Evolutionary conservation across 306 rosid species (phyloP).

Genomic region (Sicyos edulis): DNA sequence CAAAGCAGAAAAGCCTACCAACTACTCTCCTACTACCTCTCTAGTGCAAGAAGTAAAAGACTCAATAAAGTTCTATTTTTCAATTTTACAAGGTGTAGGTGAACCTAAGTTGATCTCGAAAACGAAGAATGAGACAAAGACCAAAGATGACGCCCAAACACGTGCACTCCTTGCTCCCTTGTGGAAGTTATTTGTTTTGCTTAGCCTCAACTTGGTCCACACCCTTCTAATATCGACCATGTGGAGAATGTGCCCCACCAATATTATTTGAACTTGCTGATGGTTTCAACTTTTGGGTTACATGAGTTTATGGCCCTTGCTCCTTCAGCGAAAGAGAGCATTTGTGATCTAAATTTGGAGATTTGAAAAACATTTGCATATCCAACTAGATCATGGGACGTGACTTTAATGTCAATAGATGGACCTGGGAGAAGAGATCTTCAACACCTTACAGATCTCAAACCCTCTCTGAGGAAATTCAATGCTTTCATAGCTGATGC

Average conservation of each 20-base stretch:
- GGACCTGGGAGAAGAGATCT: too few species aligned
- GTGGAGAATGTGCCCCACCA: constrained; percentile 43
- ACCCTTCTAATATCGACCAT: constrained; percentile 52
- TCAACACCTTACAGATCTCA: too few species aligned
- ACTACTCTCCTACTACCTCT: background rate
- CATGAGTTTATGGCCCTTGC: too few species aligned
- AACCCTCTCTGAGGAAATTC: too few species aligned
- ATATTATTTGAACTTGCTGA: too few species aligned
- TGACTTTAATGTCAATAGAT: too few species aligned
- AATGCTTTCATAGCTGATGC: too few species aligned
- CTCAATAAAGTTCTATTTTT: background rate
- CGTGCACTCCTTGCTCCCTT: constrained; percentile 53
- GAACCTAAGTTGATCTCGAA: constrained; percentile 1
- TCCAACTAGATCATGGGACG: too few species aligned
- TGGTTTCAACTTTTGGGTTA: too few species aligned
- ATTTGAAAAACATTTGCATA: too few species aligned
- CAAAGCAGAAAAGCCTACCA: background rate
- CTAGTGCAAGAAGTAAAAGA: background rate
- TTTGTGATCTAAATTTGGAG: too few species aligned
- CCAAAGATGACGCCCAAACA: constrained; percentile 75
- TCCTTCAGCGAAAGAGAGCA: too few species aligned
- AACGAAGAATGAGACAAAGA: constrained; percentile 61
- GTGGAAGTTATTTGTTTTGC: constrained; percentile 64
- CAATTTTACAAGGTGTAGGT: background rate
- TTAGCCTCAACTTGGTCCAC: constrained; percentile 58